These are phyloP conservation scores for Trametes elegans DNA, from an alignment of 768 basidiomycete species.

Conservation along the genomic window DNA sequence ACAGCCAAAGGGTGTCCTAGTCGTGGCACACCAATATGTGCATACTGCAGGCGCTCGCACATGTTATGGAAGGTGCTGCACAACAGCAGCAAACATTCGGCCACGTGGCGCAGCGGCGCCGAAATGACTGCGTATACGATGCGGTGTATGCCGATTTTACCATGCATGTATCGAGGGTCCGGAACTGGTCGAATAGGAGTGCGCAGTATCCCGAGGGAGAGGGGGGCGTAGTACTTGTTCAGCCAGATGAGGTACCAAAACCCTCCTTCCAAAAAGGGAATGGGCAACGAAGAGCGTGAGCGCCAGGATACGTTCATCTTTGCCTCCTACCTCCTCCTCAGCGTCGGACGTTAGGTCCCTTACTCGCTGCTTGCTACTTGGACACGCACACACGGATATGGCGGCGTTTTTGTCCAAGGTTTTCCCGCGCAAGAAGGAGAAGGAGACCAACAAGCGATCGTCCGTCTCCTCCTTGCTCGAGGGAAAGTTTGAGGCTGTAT, in stretches of 20 bases:
- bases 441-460: slow-evolving; percentile 36
- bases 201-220: too few species aligned
- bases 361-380: background rate
- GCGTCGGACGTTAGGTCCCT: slow-evolving; percentile 20
- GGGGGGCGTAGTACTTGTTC: too few species aligned
- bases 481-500: slow-evolving; percentile 73
- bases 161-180: background rate
- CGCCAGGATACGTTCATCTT: background rate
- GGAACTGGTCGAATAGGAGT: background rate
- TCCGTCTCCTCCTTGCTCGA: slow-evolving; percentile 55
- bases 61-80: slow-evolving; percentile 1
- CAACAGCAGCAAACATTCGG: background rate
- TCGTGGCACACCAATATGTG: too few species aligned
- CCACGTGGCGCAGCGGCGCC: background rate
- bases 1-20: too few species aligned
- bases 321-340: slow-evolving; percentile 6
- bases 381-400: too few species aligned
- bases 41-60: too few species aligned
- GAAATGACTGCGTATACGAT: background rate
- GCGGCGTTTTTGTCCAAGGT: slow-evolving; percentile 77
- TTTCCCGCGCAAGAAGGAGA: slow-evolving; percentile 72
- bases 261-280: background rate
- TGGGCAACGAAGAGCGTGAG: background rate
- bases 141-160: background rate
- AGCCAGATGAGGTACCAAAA: too few species aligned